These are phyloP conservation scores for Yarrowia sp. DNA, from an alignment of 805 yeast species.

Conservation along the genomic window DNA sequence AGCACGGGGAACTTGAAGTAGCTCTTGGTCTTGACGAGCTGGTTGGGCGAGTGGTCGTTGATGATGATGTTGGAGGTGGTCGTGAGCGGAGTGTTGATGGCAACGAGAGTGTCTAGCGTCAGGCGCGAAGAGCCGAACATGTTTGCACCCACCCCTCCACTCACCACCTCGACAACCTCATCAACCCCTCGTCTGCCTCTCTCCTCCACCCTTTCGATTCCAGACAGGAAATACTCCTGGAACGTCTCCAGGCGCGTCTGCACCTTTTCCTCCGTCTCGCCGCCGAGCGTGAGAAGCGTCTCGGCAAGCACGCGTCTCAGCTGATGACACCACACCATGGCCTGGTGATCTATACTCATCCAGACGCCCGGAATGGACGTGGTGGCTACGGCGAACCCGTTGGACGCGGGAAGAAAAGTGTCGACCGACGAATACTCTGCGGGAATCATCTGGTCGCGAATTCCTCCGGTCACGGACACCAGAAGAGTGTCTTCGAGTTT, in stretches of 20 bases:
- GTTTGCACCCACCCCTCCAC: too few relatives aligned
- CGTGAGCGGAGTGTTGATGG: slow-evolving; percentile 2
- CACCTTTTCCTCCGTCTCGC: slow-evolving; percentile 50
- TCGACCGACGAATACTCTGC: slow-evolving; percentile 83
- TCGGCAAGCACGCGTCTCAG: slow-evolving; percentile 66
- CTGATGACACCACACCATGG: slow-evolving; percentile 94
- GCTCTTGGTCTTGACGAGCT: slow-evolving; percentile 30
- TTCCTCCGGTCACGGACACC: slow-evolving; percentile 87
- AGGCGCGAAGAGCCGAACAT: background rate
- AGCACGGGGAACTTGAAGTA: slow-evolving; percentile 33
- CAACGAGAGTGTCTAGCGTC: background rate
- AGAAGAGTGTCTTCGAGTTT: slow-evolving; percentile 63
- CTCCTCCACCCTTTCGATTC: slow-evolving; percentile 43
- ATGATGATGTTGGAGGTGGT: slow-evolving; percentile 18
- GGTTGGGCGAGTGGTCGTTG: slow-evolving; percentile 38
- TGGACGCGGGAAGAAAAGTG: slow-evolving; percentile 68
- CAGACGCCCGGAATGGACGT: slow-evolving; percentile 87
- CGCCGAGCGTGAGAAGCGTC: slow-evolving; percentile 62
- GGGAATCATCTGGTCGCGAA: slow-evolving; percentile 75
- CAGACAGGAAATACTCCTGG: slow-evolving; percentile 52
- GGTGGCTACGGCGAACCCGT: slow-evolving; percentile 83
- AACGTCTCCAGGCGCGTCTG: slow-evolving; percentile 57
- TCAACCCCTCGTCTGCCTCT: background rate
- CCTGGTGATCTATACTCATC: slow-evolving; percentile 92
- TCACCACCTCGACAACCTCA: too few relatives aligned